Percentiles rank a stretch among this genome's conserved stretches.
Evolutionary conservation across 164 flowering plant species (phyloP).

Genomic region (Dillenia turbinata): DNA sequence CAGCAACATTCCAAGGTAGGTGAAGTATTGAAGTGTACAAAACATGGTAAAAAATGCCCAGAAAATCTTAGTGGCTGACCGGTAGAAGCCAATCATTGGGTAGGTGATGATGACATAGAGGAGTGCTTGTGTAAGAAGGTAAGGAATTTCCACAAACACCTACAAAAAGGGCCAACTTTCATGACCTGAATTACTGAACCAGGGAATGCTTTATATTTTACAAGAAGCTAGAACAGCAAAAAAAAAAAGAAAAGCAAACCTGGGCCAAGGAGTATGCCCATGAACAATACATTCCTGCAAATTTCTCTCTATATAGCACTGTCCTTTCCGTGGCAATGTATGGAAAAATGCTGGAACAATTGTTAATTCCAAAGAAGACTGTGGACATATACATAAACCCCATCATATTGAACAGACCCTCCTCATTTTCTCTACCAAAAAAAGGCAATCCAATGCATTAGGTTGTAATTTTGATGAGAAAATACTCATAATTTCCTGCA

Average conservation of each 20-base stretch:
- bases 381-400: conserved; percentile 34
- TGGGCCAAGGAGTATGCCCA: conserved; percentile 44
- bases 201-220: no score
- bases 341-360: conserved; percentile 39
- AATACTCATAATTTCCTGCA: no score
- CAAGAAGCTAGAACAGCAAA: no score
- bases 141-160: conserved; percentile 51
- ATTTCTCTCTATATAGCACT: conserved; percentile 41
- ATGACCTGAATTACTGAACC: background rate
- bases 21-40: conserved; percentile 32
- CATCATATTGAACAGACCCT: conserved; percentile 41
- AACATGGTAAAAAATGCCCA: conserved; percentile 41
- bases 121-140: conserved; percentile 31
- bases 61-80: conserved; percentile 37
- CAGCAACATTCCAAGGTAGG: conserved; percentile 45
- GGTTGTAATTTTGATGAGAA: no score
- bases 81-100: conserved; percentile 33
- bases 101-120: conserved; percentile 34
- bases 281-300: conserved; percentile 53
- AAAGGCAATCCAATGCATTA: no score
- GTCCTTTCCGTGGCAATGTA: conserved; percentile 33
- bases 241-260: conserved; percentile 16
- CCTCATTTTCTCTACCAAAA: conserved; percentile 27
- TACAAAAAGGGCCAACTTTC: background rate
- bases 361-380: conserved; percentile 35